These are phyloP conservation scores for Bipolaris gigantea DNA, from an alignment of 2,329 filamentous ascomycete species.

Conservation along the genomic window DNA sequence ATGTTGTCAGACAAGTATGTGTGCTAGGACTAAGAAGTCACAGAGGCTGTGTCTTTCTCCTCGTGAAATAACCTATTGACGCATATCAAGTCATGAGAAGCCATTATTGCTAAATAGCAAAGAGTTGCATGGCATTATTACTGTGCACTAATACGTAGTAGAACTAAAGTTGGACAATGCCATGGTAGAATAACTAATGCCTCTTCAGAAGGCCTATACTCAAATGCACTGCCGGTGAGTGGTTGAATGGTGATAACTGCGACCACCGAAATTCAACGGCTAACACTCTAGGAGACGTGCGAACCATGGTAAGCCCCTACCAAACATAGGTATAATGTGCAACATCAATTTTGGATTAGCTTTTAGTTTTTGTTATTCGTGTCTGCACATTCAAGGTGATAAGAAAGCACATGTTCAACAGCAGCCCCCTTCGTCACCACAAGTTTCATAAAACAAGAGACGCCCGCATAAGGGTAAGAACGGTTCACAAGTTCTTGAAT, in stretches of 20 bases:
- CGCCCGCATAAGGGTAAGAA: too few species aligned
- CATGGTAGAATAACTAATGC: not conserved
- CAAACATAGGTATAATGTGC: not conserved
- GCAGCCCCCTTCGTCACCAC: too few species aligned
- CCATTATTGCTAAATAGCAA: not conserved
- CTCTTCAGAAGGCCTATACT: not conserved
- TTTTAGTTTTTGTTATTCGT: too few species aligned
- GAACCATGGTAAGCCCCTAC: not conserved
- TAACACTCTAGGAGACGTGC: not conserved
- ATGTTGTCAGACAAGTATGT: not conserved
- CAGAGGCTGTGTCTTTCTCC: not conserved
- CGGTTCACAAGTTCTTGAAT: too few species aligned
- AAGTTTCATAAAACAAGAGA: too few species aligned
- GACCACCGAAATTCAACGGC: not conserved
- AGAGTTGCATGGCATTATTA: not conserved
- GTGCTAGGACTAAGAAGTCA: too few species aligned
- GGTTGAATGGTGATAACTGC: not conserved
- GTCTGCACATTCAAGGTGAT: too few species aligned
- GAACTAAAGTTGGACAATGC: not conserved
- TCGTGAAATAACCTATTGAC: too few species aligned
- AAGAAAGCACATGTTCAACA: too few species aligned
- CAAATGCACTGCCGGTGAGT: not conserved
- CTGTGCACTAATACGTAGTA: not conserved
- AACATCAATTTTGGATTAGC: too few species aligned
- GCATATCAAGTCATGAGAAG: not conserved